Conservation (phyloP, 305 asterid species). For the Solanum hybrid region DNA sequence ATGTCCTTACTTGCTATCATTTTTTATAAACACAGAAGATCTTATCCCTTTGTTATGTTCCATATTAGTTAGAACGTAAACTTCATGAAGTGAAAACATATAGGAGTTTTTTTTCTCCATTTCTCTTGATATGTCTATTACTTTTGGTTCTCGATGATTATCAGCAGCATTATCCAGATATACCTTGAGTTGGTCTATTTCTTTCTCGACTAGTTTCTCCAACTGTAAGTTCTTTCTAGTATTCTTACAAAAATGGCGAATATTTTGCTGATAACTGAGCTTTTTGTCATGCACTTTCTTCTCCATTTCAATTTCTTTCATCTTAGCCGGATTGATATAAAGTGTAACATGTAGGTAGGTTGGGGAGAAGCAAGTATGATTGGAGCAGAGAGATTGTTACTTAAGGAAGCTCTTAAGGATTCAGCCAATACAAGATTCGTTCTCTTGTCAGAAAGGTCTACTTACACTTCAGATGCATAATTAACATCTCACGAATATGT, state of each 20-base stretch:
- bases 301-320: background rate
- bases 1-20: background rate
- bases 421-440: conserved; percentile 86
- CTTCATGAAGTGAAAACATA: background rate
- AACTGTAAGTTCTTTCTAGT: background rate
- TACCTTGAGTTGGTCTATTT: background rate
- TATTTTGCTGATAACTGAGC: background rate
- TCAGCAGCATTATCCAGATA: background rate
- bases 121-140: background rate
- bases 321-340: background rate
- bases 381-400: conserved; percentile 83
- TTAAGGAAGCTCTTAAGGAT: conserved; percentile 75
- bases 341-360: conserved; percentile 50
- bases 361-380: conserved; percentile 99
- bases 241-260: background rate
- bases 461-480: background rate
- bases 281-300: background rate
- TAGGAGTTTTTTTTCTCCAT: background rate
- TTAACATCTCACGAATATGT: background rate
- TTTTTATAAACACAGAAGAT: background rate
- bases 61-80: background rate
- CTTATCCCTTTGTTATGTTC: background rate
- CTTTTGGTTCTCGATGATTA: background rate
- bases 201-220: background rate
- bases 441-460: conserved; percentile 88